Base-by-base conservation (phyloP, 129 eudicot species). In the Calendula officinalis region DNA sequence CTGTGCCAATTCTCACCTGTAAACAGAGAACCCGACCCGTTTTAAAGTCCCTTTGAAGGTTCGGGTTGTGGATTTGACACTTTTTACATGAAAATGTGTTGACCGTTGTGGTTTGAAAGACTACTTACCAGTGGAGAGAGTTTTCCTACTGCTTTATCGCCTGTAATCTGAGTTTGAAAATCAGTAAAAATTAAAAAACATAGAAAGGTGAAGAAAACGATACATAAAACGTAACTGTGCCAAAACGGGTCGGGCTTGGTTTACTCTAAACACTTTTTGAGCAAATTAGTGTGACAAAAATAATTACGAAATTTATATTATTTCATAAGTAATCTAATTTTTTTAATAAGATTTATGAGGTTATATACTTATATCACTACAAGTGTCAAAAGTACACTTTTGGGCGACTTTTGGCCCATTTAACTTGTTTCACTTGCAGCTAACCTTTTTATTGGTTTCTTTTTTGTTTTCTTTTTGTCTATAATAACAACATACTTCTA, bases 91-190 rank as follows among this genome's bases (percentile, higher is more conserved):
- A 53, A 60, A 4, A 41, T 32, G 7, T 2, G 1, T 49, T 44
- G 46, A 46, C 47, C 3, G 27, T 44, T 61, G 55, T 41, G 60
- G 55, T 34, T 51, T 43, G 47, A 5, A 12, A 46, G 78, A 68
- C 63, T 67, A 64, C 88, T 76, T 62, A 91, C 98, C 91, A 92
- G 61, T 16, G 96, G 99, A 38, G 99, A 92, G 68, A 78, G 40
- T 71, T 92, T 92, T 36, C 91, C 91, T 43, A 88, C 96, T 34
- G 85, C 91, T 56, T 40, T 73, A 51, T 88, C 96, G 46, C 77
- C 95, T 22, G 81, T 47, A 68, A 85, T 84, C 99, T 88, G 85
- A 62, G 69, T 44, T 62, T 54, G 44, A 45, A 72, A 81, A 53
- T 50, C 14, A 60, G n/a, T 14, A 57, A 59, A 57, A 57, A 17